These are phyloP conservation scores for Xylariales sp. DNA, from an alignment of 2,329 filamentous ascomycete genomes.

Conservation along the genomic window DNA sequence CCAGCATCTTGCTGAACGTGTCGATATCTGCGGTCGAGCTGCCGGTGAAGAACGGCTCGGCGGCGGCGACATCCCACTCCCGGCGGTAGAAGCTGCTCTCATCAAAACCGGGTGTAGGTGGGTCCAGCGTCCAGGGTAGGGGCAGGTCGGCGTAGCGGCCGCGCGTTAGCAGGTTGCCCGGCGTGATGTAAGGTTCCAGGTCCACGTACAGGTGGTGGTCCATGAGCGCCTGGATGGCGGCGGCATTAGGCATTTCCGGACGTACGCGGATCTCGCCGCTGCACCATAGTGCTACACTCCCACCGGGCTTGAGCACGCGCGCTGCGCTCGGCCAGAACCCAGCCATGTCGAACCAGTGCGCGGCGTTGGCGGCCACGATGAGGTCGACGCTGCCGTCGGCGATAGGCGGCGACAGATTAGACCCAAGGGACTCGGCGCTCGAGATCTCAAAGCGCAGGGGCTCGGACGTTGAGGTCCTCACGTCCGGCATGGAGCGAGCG, in stretches of 20 bases:
- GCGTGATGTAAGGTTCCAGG: conserved; percentile 32
- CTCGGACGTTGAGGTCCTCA: conserved; percentile 21
- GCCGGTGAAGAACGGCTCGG: conserved; percentile 21
- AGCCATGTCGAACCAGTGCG: conserved; percentile 55
- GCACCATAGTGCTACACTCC: conserved; percentile 49
- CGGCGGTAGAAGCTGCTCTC: conserved; percentile 30
- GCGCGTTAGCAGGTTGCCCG: conserved; percentile 36
- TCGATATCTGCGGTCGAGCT: conserved; percentile 21
- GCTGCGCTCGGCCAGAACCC: conserved; percentile 44
- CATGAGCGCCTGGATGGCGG: conserved; percentile 35
- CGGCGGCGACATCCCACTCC: conserved; percentile 33
- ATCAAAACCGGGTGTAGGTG: conserved; percentile 31
- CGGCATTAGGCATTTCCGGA: conserved; percentile 32
- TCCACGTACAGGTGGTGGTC: conserved; percentile 29
- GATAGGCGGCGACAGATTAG: conserved; percentile 19
- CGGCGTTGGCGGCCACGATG: conserved; percentile 44
- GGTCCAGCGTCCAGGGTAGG: conserved; percentile 44
- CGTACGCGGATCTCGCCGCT: conserved; percentile 17
- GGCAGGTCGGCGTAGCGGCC: conserved; percentile 35
- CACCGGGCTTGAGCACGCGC: conserved; percentile 43
- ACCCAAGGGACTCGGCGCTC: conserved; percentile 38
- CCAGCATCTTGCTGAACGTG: conserved; percentile 28
- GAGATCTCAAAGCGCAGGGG: conserved; percentile 36
- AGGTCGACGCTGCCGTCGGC: conserved; percentile 38
- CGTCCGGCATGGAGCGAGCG: conserved; percentile 34